Conservation (phyloP, 352 stramenopile species). For the Phytophthora uliginosa region DNA sequence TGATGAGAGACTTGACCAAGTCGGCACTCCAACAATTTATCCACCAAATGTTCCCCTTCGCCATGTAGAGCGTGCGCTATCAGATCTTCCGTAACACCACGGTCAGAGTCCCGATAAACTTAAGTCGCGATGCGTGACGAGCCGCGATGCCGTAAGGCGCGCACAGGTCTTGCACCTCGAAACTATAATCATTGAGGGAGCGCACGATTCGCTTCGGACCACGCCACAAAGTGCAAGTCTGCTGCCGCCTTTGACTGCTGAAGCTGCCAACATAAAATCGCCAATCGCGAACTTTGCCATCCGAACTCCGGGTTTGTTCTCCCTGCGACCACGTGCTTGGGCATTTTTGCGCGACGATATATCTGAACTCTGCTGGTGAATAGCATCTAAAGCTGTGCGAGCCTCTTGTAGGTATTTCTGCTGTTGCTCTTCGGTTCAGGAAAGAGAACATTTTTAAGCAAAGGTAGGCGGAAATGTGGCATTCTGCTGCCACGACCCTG, state of each 20-base stretch:
- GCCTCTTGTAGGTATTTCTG: background rate
- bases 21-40: background rate
- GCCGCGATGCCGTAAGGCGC: background rate
- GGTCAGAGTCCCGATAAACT: background rate
- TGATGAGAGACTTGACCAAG: background rate
- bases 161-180: background rate
- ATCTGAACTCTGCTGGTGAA: background rate
- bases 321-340: background rate
- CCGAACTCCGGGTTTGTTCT: background rate
- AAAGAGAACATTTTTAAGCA: background rate
- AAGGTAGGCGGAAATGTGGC: background rate
- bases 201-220: background rate
- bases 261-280: background rate
- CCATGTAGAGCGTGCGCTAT: background rate
- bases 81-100: background rate
- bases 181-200: background rate
- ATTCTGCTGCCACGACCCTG: background rate
- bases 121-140: background rate
- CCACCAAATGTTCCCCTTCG: background rate
- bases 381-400: background rate
- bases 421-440: background rate
- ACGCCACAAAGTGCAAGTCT: background rate
- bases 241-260: background rate
- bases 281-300: background rate
- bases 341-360: background rate